Conservation (phyloP, 2,329 filamentous ascomycete species). For the Sclerotinia trifoliorum region DNA sequence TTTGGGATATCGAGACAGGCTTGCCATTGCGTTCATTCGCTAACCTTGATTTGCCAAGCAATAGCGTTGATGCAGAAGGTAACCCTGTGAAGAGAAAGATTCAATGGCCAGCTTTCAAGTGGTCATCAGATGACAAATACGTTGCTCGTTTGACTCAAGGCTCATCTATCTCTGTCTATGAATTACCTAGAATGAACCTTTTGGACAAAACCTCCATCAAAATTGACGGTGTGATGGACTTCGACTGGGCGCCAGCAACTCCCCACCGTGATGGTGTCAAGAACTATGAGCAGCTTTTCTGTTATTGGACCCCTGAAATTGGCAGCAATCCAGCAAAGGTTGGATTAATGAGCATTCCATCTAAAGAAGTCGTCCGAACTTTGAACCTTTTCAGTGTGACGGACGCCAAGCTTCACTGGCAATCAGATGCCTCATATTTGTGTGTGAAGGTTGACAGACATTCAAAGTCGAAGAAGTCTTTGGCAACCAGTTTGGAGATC, state of each 20-base stretch:
- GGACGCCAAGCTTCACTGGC: constrained; percentile 98
- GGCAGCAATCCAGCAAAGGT: constrained; percentile 98
- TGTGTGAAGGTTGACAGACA: constrained; percentile 99
- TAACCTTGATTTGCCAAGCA: constrained; percentile 75
- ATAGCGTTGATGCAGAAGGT: constrained; percentile 58
- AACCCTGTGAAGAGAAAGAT: constrained; percentile 82
- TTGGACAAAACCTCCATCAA: constrained; percentile 91
- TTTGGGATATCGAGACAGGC: constrained; percentile 92
- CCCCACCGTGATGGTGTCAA: constrained; percentile 82
- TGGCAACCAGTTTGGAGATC: constrained; percentile 95
- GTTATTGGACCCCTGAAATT: constrained; percentile 98
- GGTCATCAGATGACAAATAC: constrained; percentile 96
- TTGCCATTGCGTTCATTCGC: constrained; percentile 91
- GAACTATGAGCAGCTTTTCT: constrained; percentile 91
- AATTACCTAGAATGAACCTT: constrained; percentile 83
- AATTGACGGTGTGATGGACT: constrained; percentile 94
- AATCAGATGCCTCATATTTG: constrained; percentile 88
- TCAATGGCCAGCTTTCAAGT: constrained; percentile 99
- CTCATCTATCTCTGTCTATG: constrained; percentile 87
- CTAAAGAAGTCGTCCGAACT: constrained; percentile 89
- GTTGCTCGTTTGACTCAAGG: constrained; percentile 88
- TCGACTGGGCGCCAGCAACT: constrained; percentile 91
- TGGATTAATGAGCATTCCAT: constrained; percentile 91
- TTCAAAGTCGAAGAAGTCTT: constrained; percentile 98
- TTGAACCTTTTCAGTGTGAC: constrained; percentile 97